These are phyloP conservation scores for Lactifluus echinatus DNA, from an alignment of 768 basidiomycete species.

Conservation along the genomic window DNA sequence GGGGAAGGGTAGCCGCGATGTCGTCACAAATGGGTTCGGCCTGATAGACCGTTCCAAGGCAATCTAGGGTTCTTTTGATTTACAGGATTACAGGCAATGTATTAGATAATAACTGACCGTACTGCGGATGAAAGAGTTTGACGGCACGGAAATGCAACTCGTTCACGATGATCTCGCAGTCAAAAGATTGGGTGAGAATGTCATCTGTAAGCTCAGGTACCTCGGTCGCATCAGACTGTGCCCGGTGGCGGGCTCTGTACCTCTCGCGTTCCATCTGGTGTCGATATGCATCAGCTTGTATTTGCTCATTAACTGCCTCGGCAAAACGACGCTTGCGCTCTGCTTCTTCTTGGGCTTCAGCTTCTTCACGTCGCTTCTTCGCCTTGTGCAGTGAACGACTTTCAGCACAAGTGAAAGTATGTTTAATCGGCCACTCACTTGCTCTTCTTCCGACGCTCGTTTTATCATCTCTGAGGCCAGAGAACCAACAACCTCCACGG, in stretches of 20 bases:
- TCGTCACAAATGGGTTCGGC: slow-evolving; percentile 73
- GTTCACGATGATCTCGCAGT: slow-evolving; percentile 45
- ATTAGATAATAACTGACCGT: slow-evolving; percentile 34
- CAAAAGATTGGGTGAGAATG: slow-evolving; percentile 51
- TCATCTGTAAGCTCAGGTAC: slow-evolving; percentile 35
- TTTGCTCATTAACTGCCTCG: slow-evolving; percentile 54
- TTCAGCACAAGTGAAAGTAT: not conserved
- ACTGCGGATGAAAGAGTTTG: slow-evolving; percentile 62
- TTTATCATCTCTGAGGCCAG: slow-evolving; percentile 72
- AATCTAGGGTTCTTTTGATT: slow-evolving; percentile 33
- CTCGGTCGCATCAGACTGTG: slow-evolving; percentile 64
- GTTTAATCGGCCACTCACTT: slow-evolving; percentile 32
- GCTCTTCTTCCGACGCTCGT: slow-evolving; percentile 62
- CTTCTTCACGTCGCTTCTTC: slow-evolving; percentile 46
- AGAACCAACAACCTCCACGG: slow-evolving; percentile 54
- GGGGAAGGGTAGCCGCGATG: slow-evolving; percentile 43
- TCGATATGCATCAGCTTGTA: slow-evolving; percentile 54
- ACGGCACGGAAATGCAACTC: slow-evolving; percentile 56
- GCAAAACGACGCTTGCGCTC: slow-evolving; percentile 39
- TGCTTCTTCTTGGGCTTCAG: slow-evolving; percentile 40
- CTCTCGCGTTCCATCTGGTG: slow-evolving; percentile 48
- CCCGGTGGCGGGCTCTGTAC: slow-evolving; percentile 49
- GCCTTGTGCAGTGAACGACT: slow-evolving; percentile 4
- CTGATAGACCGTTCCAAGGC: slow-evolving; percentile 56
- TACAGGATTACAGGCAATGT: not conserved